phyloP scores from a whole-genome alignment of 306 rosid genomes.

The Trifolium repens region DNA sequence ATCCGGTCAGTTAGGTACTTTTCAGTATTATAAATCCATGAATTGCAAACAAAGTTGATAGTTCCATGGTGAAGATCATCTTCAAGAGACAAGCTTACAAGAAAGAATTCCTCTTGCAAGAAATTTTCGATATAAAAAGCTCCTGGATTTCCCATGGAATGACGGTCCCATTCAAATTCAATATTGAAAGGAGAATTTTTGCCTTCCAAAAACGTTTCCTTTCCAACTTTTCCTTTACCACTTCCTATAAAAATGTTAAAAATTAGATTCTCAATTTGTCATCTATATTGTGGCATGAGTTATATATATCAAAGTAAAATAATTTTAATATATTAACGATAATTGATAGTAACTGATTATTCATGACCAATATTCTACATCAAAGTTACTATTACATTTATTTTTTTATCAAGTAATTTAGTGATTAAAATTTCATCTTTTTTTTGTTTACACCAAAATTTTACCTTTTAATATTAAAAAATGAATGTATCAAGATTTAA shows the following conservation, averaged over 20 bases:
- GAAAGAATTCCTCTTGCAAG: conserved; percentile 56
- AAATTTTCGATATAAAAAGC: conserved; percentile 55
- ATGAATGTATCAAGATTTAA: no score
- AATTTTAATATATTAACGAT: no score
- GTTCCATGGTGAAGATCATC: conserved; percentile 48
- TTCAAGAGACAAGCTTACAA: conserved; percentile 58
- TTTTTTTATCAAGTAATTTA: no score
- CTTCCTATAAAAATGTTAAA: conserved; percentile 36
- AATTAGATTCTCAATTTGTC: background rate
- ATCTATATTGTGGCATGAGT: no score
- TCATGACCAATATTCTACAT: background rate
- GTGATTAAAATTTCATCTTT: no score
- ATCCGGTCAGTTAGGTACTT: conserved; percentile 47
- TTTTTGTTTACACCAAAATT: no score
- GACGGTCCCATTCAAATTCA: conserved; percentile 50
- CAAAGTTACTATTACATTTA: background rate
- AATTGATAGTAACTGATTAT: no score
- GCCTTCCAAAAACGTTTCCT: conserved; percentile 41
- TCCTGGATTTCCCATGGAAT: conserved; percentile 54
- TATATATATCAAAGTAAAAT: no score
- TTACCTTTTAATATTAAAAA: no score
- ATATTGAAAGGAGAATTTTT: conserved; percentile 47
- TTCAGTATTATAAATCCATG: conserved; percentile 62
- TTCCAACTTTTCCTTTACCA: conserved; percentile 56
- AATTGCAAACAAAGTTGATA: conserved; percentile 61